Conservation (phyloP, 106 monocot genomes). For the Platanthera zijinensis region DNA sequence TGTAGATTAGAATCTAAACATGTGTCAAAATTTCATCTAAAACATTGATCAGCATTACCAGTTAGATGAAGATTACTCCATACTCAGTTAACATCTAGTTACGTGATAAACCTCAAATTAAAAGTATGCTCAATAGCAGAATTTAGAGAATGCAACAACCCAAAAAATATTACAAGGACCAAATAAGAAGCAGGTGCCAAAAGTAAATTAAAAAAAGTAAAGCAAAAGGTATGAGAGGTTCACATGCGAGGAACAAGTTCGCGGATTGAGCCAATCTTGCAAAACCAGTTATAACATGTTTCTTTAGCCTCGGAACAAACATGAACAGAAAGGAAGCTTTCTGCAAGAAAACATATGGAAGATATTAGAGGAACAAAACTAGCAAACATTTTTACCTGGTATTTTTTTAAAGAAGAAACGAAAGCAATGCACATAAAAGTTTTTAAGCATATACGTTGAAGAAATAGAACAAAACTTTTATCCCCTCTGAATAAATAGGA, state of each 20-base stretch:
- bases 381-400: not conserved
- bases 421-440: not conserved
- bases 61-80: not conserved
- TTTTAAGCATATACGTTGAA: not conserved
- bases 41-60: not conserved
- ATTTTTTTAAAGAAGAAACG: not conserved
- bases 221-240: conserved; percentile 7
- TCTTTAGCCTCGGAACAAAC: conserved; percentile 37
- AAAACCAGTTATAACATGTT: conserved; percentile 44
- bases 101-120: not conserved
- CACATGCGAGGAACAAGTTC: conserved; percentile 50
- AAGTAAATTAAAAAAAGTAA: not conserved
- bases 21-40: too few relatives aligned
- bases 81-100: not conserved
- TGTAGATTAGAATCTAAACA: not conserved
- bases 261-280: conserved; percentile 42
- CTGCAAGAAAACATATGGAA: conserved; percentile 7
- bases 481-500: not conserved
- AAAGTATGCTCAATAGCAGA: not conserved
- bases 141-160: not conserved
- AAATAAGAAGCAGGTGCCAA: not conserved
- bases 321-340: conserved; percentile 21
- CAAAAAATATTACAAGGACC: not conserved
- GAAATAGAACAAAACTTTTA: not conserved
- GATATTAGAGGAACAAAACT: not conserved